phyloP scores from a whole-genome alignment of 2,329 filamentous ascomycete genomes.

The Alternaria sp. region DNA sequence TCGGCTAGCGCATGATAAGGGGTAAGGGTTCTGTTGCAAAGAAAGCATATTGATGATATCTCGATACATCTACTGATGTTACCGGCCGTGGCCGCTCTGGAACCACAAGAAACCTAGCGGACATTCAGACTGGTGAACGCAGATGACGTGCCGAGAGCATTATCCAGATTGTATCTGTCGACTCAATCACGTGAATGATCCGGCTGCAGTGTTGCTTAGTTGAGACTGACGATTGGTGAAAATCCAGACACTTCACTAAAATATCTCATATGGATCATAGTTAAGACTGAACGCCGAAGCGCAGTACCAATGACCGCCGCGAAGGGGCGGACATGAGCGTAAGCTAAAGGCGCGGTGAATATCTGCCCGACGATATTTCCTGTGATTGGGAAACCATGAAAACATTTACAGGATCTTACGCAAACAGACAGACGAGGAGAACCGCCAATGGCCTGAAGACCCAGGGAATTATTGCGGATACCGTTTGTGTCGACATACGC shows the following conservation, averaged over 20 bases:
- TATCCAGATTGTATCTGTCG: not conserved
- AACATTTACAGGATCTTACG: not conserved
- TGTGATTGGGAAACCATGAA: not conserved
- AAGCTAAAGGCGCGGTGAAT: not conserved
- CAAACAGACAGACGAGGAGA: not conserved
- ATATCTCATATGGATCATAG: not conserved
- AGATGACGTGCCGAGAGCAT: not conserved
- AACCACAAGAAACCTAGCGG: not conserved
- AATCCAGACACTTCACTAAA: not conserved
- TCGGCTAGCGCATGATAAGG: constrained; percentile 3
- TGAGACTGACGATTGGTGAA: not conserved
- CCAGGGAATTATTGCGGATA: not conserved
- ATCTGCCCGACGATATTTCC: not conserved
- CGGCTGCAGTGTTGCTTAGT: not conserved
- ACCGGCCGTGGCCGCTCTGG: not conserved
- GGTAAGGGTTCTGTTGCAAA: constrained; percentile 2
- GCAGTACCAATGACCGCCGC: too few species aligned
- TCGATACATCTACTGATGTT: constrained; percentile 5
- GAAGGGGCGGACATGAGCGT: not conserved
- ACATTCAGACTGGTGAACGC: not conserved
- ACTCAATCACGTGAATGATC: not conserved
- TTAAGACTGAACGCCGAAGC: not conserved
- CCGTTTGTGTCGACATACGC: not conserved
- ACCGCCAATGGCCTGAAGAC: not conserved
- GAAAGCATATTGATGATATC: constrained; percentile 1